Evolutionary conservation across 78 protist species (phyloP), one percentile per base, ranked within the genome.

Genomic region (Dictyostelium intermedium): DNA sequence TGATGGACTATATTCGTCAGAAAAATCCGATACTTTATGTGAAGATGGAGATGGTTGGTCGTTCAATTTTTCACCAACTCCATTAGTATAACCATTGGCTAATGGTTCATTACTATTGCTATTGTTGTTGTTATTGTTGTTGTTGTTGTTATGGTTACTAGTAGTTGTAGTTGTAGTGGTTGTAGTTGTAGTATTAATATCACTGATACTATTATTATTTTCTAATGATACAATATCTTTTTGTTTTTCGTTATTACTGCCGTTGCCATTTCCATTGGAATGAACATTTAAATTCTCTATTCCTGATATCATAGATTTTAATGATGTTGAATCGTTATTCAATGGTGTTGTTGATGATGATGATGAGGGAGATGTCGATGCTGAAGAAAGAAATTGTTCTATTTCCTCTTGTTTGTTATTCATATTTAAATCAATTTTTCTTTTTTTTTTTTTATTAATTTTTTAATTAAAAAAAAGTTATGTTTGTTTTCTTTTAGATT

Each of bases 1-100:
- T 14, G 89, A 83, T 25, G 77, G 89, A 25, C 80, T 41, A 23
- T 83, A 83, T 20, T 83, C 79, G 2, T 80, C 83, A 16, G n/a
- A n/a, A 56, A 56, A 56, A 23, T 78, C 83, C 23, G 25, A 20
- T 27, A 16, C 53, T 39, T 43, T 41, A 25, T 41, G 83, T 16
- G 83, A 23, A 16, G 39, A 35, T 74, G 81, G 56, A 13, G 81
- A 30, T 35, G 81, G 56, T 20, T 30, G 45, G n/a, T 74, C 37
- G 35, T 32, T 74, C n/a, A 8, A 35, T 41, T 77, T 41, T 25
- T 41, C 60, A 6, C 34, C 37, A 23, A 23, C 35, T 35, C 61
- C 83, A n/a, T 23, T 77, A 9, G 4, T 41, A 39, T 11, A 5
- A 45, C 61, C 61, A 11, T 78, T 43, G 5, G 41, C 1, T 20